Evolutionary conservation across 1,284 basidiomycete species (phyloP).

Genomic region (Blastosporella zonata): DNA sequence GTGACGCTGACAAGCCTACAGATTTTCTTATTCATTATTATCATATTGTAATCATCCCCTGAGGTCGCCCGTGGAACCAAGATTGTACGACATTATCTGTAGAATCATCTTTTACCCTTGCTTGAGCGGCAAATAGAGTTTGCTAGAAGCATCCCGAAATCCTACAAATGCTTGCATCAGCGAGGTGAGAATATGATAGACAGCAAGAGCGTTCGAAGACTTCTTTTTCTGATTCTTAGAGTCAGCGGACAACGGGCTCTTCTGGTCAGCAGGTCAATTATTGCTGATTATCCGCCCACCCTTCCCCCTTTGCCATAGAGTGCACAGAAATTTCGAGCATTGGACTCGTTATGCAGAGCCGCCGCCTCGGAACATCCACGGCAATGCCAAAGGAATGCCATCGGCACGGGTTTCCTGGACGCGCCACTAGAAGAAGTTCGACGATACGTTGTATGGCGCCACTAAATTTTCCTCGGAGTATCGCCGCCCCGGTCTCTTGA

Average conservation of each 20-base stretch:
- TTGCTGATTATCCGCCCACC: too few species aligned
- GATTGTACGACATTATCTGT: constrained; percentile 18
- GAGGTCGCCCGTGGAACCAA: constrained; percentile 12
- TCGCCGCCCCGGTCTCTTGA: not conserved
- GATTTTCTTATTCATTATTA: constrained; percentile 13
- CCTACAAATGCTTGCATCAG: too few species aligned
- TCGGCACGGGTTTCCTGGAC: not conserved
- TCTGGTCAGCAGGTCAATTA: too few species aligned
- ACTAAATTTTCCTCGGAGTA: not conserved
- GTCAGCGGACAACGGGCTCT: constrained; percentile 4
- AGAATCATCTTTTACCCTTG: constrained; percentile 13
- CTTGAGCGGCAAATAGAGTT: not conserved
- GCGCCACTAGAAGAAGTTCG: constrained; percentile 1
- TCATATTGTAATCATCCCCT: constrained; percentile 14
- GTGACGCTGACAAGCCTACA: constrained; percentile 1
- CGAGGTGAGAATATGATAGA: not conserved
- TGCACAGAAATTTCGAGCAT: constrained; percentile 1
- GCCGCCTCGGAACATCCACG: constrained; percentile 5
- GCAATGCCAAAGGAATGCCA: not conserved
- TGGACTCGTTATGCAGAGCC: constrained; percentile 11
- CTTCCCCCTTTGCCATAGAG: too few species aligned
- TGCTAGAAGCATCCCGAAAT: not conserved
- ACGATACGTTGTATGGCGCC: constrained; percentile 1
- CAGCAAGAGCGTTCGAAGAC: not conserved
- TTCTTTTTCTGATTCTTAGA: constrained; percentile 1